phyloP scores from a whole-genome alignment of 2,329 filamentous ascomycete genomes.

The Macroventuria anomochaeta region DNA sequence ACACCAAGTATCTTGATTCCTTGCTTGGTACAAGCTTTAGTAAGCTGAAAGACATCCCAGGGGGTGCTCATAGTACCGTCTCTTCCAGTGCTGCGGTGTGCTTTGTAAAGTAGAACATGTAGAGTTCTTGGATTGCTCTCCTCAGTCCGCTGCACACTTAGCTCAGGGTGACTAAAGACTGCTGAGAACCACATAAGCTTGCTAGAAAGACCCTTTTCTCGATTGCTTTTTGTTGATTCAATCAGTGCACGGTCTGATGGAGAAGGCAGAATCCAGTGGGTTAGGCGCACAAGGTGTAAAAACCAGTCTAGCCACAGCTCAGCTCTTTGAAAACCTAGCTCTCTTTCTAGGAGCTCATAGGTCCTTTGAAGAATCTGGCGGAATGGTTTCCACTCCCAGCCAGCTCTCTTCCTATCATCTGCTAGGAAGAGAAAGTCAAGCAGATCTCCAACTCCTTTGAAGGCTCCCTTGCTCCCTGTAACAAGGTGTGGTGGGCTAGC shows the following conservation, averaged over 20 bases:
- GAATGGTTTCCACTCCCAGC: neutral
- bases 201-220: neutral
- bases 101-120: neutral
- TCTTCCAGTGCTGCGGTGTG: neutral
- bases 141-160: neutral
- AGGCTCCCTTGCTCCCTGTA: neutral
- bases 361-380: neutral
- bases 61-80: neutral
- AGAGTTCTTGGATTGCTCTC: neutral
- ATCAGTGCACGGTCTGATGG: neutral
- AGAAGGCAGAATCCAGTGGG: neutral
- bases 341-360: neutral
- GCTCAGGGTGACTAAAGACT: neutral
- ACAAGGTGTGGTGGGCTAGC: neutral
- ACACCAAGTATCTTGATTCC: neutral
- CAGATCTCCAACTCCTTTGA: neutral
- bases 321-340: neutral
- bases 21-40: neutral
- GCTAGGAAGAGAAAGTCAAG: neutral
- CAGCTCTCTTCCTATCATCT: neutral
- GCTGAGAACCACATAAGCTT: neutral
- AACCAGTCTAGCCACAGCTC: neutral
- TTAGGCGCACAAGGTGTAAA: neutral
- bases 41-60: neutral
- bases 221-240: neutral